Evolutionary conservation across 495 filamentous ascomycete species (phyloP).

Genomic region (Xanthoparmelia taractica): DNA sequence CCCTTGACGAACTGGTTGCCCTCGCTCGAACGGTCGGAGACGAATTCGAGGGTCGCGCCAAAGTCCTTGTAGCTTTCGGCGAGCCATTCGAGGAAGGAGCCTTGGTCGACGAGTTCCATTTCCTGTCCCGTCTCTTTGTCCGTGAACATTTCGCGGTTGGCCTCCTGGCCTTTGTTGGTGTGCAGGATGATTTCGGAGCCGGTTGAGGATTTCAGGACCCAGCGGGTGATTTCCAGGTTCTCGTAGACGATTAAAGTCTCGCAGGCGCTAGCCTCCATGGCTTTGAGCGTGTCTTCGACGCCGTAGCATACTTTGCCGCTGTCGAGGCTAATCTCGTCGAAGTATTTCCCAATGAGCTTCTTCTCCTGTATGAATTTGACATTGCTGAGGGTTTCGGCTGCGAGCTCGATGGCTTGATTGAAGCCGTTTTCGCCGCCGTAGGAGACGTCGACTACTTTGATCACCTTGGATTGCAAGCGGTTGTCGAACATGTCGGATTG

Average conservation of each 20-base stretch:
- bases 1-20: slow-evolving; percentile 99
- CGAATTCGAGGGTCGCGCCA: slow-evolving; percentile 92
- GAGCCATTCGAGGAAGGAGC: slow-evolving; percentile 95
- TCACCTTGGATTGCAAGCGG: slow-evolving; percentile 86
- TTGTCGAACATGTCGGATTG: slow-evolving; percentile 95
- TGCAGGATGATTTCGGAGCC: slow-evolving; percentile 69
- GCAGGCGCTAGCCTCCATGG: slow-evolving; percentile 89
- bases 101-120: slow-evolving; percentile 83
- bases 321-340: slow-evolving; percentile 96
- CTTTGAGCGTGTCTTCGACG: slow-evolving; percentile 94
- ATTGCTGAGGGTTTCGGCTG: slow-evolving; percentile 91
- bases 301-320: slow-evolving; percentile 95
- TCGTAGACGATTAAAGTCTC: slow-evolving; percentile 97
- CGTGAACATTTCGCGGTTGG: slow-evolving; percentile 74
- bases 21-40: slow-evolving; percentile 91
- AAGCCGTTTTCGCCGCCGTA: slow-evolving; percentile 99
- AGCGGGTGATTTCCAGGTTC: slow-evolving; percentile 89
- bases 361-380: slow-evolving; percentile 99
- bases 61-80: slow-evolving; percentile 97
- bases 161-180: slow-evolving; percentile 79
- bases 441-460: slow-evolving; percentile 97
- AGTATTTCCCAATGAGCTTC: slow-evolving; percentile 97
- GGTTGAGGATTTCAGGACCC: slow-evolving; percentile 69
- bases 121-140: slow-evolving; percentile 92
- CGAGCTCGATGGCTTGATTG: slow-evolving; percentile 96